phyloP scores from a whole-genome alignment of 176 grass and related monocot species.

The Oryza officinalis region DNA sequence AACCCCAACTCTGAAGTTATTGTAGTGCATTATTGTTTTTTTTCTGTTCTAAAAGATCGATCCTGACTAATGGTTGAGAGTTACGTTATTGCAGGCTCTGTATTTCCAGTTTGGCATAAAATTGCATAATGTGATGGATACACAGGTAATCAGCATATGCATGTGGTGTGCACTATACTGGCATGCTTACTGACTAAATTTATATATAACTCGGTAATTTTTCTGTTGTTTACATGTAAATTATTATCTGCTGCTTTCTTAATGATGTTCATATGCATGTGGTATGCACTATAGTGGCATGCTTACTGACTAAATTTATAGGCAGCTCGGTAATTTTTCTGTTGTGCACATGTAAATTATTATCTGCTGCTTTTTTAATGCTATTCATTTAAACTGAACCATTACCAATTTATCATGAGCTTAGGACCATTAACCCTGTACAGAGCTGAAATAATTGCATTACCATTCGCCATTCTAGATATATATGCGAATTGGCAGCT shows the following conservation, averaged over 20 bases:
- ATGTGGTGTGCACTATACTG: neutral
- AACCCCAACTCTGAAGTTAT: constrained; percentile 15
- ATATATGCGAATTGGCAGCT: neutral
- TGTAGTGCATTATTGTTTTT: neutral
- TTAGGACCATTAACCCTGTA: neutral
- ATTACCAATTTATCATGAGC: constrained; percentile 31
- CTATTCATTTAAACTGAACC: neutral
- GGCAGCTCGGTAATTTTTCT: constrained; percentile 14
- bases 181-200: neutral
- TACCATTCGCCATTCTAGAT: neutral
- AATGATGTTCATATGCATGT: neutral
- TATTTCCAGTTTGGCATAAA: constrained; percentile 98
- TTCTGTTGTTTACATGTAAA: neutral
- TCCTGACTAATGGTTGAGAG: constrained; percentile 14
- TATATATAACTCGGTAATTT: constrained; percentile 13
- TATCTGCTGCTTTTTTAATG: constrained; percentile 3
- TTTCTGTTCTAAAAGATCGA: neutral
- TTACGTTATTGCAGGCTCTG: constrained; percentile 73
- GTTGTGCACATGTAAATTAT: neutral
- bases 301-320: constrained; percentile 1
- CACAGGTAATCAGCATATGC: constrained; percentile 63
- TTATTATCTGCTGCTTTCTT: neutral
- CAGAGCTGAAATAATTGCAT: constrained; percentile 8
- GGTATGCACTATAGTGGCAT: neutral
- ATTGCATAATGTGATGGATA: constrained; percentile 95